phyloP scores from a whole-genome alignment of 768 basidiomycete species.

The Serendipita vermifera region DNA sequence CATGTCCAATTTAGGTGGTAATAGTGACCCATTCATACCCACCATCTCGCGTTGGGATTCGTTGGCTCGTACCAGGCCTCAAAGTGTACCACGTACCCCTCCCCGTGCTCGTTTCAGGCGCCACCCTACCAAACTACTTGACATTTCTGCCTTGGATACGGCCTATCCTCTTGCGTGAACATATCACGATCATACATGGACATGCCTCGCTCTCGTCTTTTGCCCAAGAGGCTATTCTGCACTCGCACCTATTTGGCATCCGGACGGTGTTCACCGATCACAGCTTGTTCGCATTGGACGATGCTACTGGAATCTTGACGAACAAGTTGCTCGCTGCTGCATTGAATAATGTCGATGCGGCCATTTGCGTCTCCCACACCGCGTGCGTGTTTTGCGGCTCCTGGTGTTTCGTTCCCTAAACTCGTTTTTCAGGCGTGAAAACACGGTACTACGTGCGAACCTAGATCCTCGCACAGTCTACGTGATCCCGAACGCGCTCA shows the following conservation, averaged over 20 bases:
- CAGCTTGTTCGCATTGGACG: slow-evolving; percentile 90
- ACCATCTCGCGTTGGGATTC: slow-evolving; percentile 73
- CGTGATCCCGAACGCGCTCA: slow-evolving; percentile 88
- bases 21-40: slow-evolving; percentile 88
- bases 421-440: slow-evolving; percentile 62
- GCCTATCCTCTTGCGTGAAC: slow-evolving; percentile 75
- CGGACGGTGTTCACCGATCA: slow-evolving; percentile 95
- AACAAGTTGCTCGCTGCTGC: slow-evolving; percentile 87
- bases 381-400: slow-evolving; percentile 49
- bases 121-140: slow-evolving; percentile 89
- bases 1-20: slow-evolving; percentile 54
- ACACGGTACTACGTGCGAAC: slow-evolving; percentile 79
- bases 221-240: slow-evolving; percentile 85
- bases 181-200: slow-evolving; percentile 76
- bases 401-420: neutral
- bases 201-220: slow-evolving; percentile 85
- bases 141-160: slow-evolving; percentile 86
- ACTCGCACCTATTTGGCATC: slow-evolving; percentile 72
- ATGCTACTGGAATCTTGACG: slow-evolving; percentile 92
- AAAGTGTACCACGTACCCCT: slow-evolving; percentile 95
- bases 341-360: slow-evolving; percentile 81
- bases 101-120: slow-evolving; percentile 75
- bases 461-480: slow-evolving; percentile 48
- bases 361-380: slow-evolving; percentile 93
- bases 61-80: slow-evolving; percentile 73